Conservation (phyloP, 2,329 filamentous ascomycete genomes). For the Colletotrichum sp. region DNA sequence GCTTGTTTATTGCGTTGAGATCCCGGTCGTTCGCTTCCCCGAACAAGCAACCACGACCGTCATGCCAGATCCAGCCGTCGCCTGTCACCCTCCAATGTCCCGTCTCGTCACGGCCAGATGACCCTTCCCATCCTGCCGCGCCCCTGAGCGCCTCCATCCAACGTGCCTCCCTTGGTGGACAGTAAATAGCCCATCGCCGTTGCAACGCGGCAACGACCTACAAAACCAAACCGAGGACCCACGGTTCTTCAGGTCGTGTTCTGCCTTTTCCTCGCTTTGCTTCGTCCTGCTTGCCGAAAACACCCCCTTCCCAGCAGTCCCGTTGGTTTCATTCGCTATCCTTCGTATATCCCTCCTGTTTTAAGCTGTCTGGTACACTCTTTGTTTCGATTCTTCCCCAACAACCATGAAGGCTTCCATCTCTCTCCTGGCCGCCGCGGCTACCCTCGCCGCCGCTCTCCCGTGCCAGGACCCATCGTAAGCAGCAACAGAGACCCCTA, state of each 20-base stretch:
- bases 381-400: background rate
- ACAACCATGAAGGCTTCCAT: constrained; percentile 13
- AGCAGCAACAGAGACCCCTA: background rate
- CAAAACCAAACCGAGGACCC: background rate
- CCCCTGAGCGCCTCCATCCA: background rate
- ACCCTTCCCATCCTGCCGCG: background rate
- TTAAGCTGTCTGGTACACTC: constrained; percentile 6
- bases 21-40: background rate
- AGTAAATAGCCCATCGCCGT: background rate
- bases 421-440: background rate
- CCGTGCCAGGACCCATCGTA: constrained; percentile 12
- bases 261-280: background rate
- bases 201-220: background rate
- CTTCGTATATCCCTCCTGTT: background rate
- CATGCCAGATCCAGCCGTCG: background rate
- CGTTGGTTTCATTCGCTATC: background rate
- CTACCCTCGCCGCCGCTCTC: background rate
- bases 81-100: background rate
- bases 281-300: background rate
- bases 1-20: background rate
- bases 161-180: background rate
- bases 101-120: background rate
- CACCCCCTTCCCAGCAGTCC: background rate
- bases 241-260: background rate
- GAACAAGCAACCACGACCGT: background rate